These are phyloP conservation scores for Fusarium sp. DNA, from an alignment of 2,329 filamentous ascomycete genomes.

Conservation along the genomic window DNA sequence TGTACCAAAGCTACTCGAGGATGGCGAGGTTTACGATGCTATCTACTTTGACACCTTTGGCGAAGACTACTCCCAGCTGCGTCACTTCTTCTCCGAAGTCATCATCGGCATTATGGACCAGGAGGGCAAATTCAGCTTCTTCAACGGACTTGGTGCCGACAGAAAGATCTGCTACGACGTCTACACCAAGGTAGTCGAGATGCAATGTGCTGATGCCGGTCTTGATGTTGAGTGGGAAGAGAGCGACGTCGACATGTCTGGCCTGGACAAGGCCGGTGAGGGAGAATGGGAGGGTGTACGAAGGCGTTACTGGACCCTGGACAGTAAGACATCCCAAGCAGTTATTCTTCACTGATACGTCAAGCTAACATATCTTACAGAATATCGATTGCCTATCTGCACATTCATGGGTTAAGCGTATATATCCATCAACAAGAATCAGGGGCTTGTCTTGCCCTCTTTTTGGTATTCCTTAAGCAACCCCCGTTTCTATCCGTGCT, in stretches of 20 bases:
- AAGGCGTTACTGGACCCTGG: constrained; percentile 89
- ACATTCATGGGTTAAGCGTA: constrained; percentile 73
- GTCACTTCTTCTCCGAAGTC: constrained; percentile 87
- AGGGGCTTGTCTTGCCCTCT: constrained; percentile 19
- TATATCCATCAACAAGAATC: constrained; percentile 15
- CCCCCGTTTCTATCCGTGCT: constrained; percentile 31
- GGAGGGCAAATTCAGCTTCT: constrained; percentile 83
- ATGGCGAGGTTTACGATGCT: constrained; percentile 80
- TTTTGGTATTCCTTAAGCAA: constrained; percentile 28
- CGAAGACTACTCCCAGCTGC: constrained; percentile 88
- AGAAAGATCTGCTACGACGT: constrained; percentile 95
- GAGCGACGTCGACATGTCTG: constrained; percentile 75
- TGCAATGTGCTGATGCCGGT: constrained; percentile 89
- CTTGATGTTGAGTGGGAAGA: constrained; percentile 90
- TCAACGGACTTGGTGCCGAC: constrained; percentile 93
- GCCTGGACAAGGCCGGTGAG: constrained; percentile 72
- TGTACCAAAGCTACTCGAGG: constrained; percentile 73
- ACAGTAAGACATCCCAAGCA: constrained; percentile 62
- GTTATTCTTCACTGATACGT: not conserved
- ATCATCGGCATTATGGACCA: constrained; percentile 82
- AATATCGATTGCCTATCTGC: constrained; percentile 79
- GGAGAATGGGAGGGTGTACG: constrained; percentile 90
- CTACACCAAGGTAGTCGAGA: constrained; percentile 90
- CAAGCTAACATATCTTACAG: constrained; percentile 53
- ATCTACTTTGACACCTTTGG: constrained; percentile 99